Conservation (phyloP, 129 eudicot genomes). For the Arctium minus region DNA sequence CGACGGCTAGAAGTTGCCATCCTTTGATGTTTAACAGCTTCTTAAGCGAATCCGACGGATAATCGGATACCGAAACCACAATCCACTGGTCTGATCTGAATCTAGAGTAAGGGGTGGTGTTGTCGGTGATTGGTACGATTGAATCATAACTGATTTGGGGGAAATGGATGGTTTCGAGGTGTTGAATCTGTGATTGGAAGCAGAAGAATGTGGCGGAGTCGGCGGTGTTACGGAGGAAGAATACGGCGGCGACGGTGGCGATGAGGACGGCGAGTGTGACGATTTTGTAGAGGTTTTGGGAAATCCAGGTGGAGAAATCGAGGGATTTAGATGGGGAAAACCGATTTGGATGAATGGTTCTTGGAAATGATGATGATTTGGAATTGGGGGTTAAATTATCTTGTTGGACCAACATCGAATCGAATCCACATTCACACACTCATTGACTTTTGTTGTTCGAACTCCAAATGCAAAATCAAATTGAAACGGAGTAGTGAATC, state of each 20-base stretch:
- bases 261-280: conserved; percentile 42
- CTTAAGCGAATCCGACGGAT: conserved; percentile 61
- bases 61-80: conserved; percentile 75
- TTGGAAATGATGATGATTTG: conserved; percentile 21
- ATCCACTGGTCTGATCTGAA: conserved; percentile 82
- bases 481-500: background rate
- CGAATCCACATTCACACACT: background rate
- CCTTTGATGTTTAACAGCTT: conserved; percentile 59
- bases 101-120: conserved; percentile 50
- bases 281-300: conserved; percentile 70
- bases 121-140: conserved; percentile 45
- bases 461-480: background rate
- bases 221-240: conserved; percentile 59
- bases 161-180: conserved; percentile 38
- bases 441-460: background rate
- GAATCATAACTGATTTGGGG: conserved; percentile 59
- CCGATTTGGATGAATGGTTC: conserved; percentile 19
- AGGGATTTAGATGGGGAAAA: conserved; percentile 53
- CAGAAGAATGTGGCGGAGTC: conserved; percentile 67
- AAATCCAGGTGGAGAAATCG: conserved; percentile 78
- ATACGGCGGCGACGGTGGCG: conserved; percentile 63
- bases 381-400: conserved; percentile 38
- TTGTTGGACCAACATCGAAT: conserved; percentile 77
- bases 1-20: conserved; percentile 90
- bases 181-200: conserved; percentile 47